Percentiles rank a stretch among this genome's conserved stretches.
phyloP scores from a whole-genome alignment of 768 basidiomycete genomes.

The Tylopilus intermedius region DNA sequence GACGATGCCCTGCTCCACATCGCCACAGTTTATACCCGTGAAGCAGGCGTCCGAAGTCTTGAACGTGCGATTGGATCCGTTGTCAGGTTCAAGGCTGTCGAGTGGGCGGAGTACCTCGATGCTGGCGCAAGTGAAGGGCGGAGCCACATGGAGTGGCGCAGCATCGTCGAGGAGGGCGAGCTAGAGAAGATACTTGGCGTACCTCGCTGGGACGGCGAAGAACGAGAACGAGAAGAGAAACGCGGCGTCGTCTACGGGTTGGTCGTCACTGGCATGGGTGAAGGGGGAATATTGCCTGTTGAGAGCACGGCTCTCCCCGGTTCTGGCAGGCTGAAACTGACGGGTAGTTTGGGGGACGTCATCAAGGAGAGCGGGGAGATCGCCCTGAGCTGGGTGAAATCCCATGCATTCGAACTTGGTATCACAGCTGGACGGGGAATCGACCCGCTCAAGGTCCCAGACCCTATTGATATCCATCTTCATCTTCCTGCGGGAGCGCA shows the following conservation, averaged over 20 bases:
- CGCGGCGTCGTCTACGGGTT: constrained; percentile 80
- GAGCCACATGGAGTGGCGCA: constrained; percentile 44
- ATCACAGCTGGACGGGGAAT: constrained; percentile 65
- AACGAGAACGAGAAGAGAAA: constrained; percentile 67
- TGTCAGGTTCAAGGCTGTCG: constrained; percentile 89
- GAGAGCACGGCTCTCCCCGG: constrained; percentile 82
- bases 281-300: constrained; percentile 79
- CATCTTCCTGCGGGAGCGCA: constrained; percentile 88
- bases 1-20: constrained; percentile 69
- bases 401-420: constrained; percentile 72
- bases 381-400: constrained; percentile 90
- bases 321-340: constrained; percentile 65
- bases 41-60: constrained; percentile 88
- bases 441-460: constrained; percentile 70
- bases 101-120: constrained; percentile 68
- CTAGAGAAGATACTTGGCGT: constrained; percentile 83
- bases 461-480: constrained; percentile 77
- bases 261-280: constrained; percentile 84
- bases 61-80: constrained; percentile 85
- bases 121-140: constrained; percentile 15
- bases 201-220: constrained; percentile 74
- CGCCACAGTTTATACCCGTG: constrained; percentile 77
- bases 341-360: constrained; percentile 83
- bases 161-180: constrained; percentile 60
- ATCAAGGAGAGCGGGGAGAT: constrained; percentile 91